Evolutionary conservation across 164 flowering plant genomes (phyloP).

Genomic region (Magnolia sinica): DNA sequence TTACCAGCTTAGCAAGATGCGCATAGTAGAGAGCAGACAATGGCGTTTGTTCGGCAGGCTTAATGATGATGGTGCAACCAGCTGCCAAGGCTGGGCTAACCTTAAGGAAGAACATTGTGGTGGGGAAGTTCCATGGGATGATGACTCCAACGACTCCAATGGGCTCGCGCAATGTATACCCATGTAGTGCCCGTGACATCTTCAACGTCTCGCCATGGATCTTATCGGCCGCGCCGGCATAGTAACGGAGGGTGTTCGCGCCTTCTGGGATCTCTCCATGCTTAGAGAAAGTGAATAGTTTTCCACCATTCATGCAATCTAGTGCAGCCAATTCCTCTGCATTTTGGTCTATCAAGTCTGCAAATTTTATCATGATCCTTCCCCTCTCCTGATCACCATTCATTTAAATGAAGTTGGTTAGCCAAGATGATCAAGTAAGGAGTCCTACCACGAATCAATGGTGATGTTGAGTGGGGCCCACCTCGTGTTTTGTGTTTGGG

Average conservation of each 20-base stretch:
- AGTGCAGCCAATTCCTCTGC: slow-evolving; percentile 62
- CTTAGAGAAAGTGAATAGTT: slow-evolving; percentile 37
- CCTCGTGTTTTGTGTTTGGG: no score
- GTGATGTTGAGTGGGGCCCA: no score
- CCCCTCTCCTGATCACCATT: slow-evolving; percentile 48
- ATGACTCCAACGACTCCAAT: slow-evolving; percentile 80
- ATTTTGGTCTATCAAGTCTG: slow-evolving; percentile 59
- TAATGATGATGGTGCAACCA: slow-evolving; percentile 78
- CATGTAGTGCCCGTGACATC: slow-evolving; percentile 46
- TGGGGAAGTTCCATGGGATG: slow-evolving; percentile 69
- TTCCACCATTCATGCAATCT: slow-evolving; percentile 67
- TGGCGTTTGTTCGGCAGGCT: slow-evolving; percentile 90
- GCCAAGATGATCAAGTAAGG: no score
- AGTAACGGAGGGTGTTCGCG: slow-evolving; percentile 48
- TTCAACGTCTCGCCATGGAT: slow-evolving; percentile 75
- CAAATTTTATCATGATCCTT: slow-evolving; percentile 59
- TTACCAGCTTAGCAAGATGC: slow-evolving; percentile 72
- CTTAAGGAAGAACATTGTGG: slow-evolving; percentile 47
- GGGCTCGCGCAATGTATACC: slow-evolving; percentile 70
- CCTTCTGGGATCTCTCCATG: slow-evolving; percentile 40
- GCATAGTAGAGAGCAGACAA: slow-evolving; percentile 73
- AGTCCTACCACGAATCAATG: no score
- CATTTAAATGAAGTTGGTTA: no score
- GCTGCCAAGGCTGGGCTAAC: slow-evolving; percentile 75
- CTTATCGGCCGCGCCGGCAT: slow-evolving; percentile 87